These are phyloP conservation scores for Cordyceps pruinosa DNA, from an alignment of 2,329 filamentous ascomycete species.

Conservation along the genomic window DNA sequence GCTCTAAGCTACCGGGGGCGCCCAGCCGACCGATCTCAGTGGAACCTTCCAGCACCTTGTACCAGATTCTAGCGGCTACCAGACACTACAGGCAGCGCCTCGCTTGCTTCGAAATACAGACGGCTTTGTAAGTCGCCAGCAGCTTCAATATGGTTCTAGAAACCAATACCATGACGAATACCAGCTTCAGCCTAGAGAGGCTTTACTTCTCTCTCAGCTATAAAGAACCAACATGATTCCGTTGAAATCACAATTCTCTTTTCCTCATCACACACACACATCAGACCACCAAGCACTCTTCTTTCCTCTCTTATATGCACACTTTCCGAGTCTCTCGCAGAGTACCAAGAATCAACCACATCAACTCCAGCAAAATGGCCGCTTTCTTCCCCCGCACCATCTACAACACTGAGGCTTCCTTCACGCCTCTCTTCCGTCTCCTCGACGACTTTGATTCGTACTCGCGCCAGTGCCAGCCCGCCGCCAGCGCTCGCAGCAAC, in stretches of 20 bases:
- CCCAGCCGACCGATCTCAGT: slow-evolving; percentile 12
- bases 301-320: slow-evolving; percentile 14
- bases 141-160: slow-evolving; percentile 14
- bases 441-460: slow-evolving; percentile 58
- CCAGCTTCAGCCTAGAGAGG: not conserved
- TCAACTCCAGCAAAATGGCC: slow-evolving; percentile 44
- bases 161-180: slow-evolving; percentile 6
- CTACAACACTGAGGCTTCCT: slow-evolving; percentile 44
- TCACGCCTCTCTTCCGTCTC: slow-evolving; percentile 56
- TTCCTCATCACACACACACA: slow-evolving; percentile 14
- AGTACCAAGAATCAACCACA: slow-evolving; percentile 11
- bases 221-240: slow-evolving; percentile 23
- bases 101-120: slow-evolving; percentile 15
- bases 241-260: slow-evolving; percentile 13
- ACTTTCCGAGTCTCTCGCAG: slow-evolving; percentile 7
- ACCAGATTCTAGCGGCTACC: slow-evolving; percentile 18
- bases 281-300: slow-evolving; percentile 20
- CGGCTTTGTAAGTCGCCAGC: slow-evolving; percentile 15
- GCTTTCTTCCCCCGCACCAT: slow-evolving; percentile 51
- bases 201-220: slow-evolving; percentile 17
- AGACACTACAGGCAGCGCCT: slow-evolving; percentile 15
- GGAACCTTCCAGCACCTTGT: slow-evolving; percentile 22
- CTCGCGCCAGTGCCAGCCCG: slow-evolving; percentile 30
- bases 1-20: no score
- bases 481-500: not conserved